phyloP scores from a whole-genome alignment of 306 rosid genomes.

The Lagenaria siceraria region DNA sequence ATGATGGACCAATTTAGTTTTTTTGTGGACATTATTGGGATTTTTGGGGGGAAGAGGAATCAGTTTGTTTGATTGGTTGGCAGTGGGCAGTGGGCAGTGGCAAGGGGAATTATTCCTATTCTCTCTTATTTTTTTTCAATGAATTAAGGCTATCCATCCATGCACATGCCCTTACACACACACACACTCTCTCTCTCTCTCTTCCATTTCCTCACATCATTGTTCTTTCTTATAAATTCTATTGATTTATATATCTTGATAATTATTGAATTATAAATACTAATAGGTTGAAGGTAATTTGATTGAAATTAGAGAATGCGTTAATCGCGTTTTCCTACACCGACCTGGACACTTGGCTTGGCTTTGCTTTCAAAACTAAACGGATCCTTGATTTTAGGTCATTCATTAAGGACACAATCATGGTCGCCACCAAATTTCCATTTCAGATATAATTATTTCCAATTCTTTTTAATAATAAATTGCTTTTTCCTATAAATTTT shows the following conservation, averaged over 20 bases:
- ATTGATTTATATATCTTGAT: neutral
- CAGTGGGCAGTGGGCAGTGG: neutral
- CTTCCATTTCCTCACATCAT: neutral
- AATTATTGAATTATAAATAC: no score
- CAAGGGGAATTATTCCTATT: neutral
- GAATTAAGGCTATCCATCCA: neutral
- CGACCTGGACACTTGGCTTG: neutral
- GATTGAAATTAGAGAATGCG: neutral
- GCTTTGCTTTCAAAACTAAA: neutral
- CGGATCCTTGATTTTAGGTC: neutral
- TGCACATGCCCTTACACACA: neutral
- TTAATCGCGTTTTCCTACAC: neutral
- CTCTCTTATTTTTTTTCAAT: neutral
- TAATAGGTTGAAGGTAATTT: no score
- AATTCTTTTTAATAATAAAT: no score
- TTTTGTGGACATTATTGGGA: neutral
- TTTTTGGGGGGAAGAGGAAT: neutral
- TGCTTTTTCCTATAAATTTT: no score
- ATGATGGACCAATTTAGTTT: slow-evolving; percentile 1
- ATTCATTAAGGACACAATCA: neutral
- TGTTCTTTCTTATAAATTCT: neutral
- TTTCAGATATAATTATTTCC: neutral
- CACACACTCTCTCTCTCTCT: neutral
- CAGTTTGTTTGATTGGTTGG: neutral
- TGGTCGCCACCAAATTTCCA: neutral